These are phyloP conservation scores for Colletotrichum sp. DNA, from an alignment of 2,329 filamentous ascomycete species.

Conservation along the genomic window DNA sequence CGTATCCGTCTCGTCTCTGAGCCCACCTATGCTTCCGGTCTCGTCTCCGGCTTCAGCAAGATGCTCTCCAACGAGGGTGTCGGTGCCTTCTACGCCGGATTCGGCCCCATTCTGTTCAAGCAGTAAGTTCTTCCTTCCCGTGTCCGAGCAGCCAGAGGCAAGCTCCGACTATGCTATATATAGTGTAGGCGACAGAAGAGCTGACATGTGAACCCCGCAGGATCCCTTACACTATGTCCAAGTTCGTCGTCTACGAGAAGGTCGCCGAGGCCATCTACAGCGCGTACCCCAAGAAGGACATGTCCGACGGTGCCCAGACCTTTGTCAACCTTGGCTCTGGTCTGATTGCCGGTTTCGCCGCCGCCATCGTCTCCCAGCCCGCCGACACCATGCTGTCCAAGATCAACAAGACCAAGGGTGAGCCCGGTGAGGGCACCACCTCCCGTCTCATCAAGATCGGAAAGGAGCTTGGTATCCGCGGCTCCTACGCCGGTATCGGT, in stretches of 20 bases:
- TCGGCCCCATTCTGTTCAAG: slow-evolving; percentile 86
- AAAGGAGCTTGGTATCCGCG: slow-evolving; percentile 81
- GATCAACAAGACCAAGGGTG: slow-evolving; percentile 95
- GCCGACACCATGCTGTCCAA: slow-evolving; percentile 94
- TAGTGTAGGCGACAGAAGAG: not conserved
- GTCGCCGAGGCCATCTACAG: slow-evolving; percentile 77
- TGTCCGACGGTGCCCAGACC: slow-evolving; percentile 75
- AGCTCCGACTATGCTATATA: not conserved
- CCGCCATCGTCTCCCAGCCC: slow-evolving; percentile 85
- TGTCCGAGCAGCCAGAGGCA: not conserved
- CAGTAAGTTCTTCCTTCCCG: slow-evolving; percentile 56
- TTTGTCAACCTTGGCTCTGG: slow-evolving; percentile 74
- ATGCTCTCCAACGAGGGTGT: slow-evolving; percentile 83
- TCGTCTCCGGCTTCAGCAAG: slow-evolving; percentile 81
- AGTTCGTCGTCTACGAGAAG: slow-evolving; percentile 95
- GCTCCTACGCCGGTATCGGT: slow-evolving; percentile 82
- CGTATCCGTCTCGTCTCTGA: slow-evolving; percentile 92
- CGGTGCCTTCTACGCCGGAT: slow-evolving; percentile 88
- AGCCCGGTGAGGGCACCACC: slow-evolving; percentile 83
- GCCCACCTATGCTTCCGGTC: slow-evolving; percentile 82
- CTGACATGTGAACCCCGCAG: slow-evolving; percentile 41
- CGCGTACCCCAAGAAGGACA: slow-evolving; percentile 71
- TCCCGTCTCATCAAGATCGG: slow-evolving; percentile 86
- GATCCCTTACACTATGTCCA: slow-evolving; percentile 93
- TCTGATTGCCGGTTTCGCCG: slow-evolving; percentile 74